Evolutionary conservation across 164 flowering plant genomes (phyloP).

Genomic region (Kingdonia uniflora): DNA sequence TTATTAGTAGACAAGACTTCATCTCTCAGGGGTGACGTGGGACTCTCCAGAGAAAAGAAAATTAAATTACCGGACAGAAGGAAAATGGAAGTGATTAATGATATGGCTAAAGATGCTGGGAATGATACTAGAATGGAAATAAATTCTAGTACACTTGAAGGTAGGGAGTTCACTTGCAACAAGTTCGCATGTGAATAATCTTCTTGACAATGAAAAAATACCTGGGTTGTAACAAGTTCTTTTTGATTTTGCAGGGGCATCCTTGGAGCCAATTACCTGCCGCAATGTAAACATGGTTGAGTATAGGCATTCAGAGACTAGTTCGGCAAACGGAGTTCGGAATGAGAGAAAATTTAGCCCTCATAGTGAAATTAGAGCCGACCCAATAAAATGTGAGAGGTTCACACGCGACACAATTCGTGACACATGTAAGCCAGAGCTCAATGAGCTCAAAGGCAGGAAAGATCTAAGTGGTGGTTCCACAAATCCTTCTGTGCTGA

Average conservation of each 20-base stretch:
- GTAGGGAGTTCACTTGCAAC: constrained; percentile 12
- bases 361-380: constrained; percentile 11
- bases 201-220: no score
- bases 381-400: constrained; percentile 13
- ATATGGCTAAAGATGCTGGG: constrained; percentile 8
- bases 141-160: constrained; percentile 19
- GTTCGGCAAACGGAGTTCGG: constrained; percentile 14
- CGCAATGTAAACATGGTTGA: constrained; percentile 14
- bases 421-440: constrained; percentile 9
- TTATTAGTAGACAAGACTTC: constrained; percentile 12
- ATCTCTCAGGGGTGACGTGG: constrained; percentile 12
- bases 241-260: constrained; percentile 17
- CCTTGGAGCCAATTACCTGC: constrained; percentile 15
- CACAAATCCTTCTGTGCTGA: constrained; percentile 12
- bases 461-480: constrained; percentile 15
- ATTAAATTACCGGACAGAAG: constrained; percentile 13
- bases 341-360: constrained; percentile 10
- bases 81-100: constrained; percentile 14
- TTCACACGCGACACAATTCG: constrained; percentile 12
- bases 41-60: constrained; percentile 23
- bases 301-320: constrained; percentile 17
- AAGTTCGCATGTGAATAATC: no score
- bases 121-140: constrained; percentile 19
- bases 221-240: no score
- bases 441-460: constrained; percentile 16